Evolutionary conservation across 805 yeast species (phyloP).

Genomic region (Dipodascus geniculatus): DNA sequence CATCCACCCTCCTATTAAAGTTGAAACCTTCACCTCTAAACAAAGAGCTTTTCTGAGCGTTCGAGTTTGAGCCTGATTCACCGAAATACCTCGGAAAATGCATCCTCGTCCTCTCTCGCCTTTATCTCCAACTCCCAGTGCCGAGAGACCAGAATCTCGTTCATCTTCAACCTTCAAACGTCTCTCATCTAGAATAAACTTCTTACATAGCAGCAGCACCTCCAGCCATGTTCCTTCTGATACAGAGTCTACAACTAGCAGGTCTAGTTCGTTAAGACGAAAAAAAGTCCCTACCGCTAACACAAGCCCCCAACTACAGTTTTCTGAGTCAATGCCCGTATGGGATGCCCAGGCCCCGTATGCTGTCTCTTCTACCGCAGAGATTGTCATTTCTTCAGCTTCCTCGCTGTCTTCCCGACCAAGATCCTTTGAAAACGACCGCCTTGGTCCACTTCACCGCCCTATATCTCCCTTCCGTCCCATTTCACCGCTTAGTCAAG

Average conservation of each 20-base stretch:
- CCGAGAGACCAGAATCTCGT: neutral
- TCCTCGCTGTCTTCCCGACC: neutral
- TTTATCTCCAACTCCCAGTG: neutral
- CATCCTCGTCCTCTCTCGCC: neutral
- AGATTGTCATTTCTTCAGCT: neutral
- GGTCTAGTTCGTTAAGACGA: neutral
- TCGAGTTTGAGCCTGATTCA: neutral
- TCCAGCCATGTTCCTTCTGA: neutral
- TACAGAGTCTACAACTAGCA: neutral
- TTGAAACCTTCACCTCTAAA: neutral
- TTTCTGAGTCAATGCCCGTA: neutral
- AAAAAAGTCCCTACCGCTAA: neutral
- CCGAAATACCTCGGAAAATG: neutral
- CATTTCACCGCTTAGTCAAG: neutral
- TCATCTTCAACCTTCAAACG: constrained; percentile 15
- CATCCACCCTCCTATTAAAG: neutral
- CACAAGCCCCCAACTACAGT: neutral
- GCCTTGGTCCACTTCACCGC: neutral
- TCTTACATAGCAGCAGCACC: neutral
- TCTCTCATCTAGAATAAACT: constrained; percentile 2
- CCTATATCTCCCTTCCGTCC: neutral
- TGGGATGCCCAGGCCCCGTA: neutral
- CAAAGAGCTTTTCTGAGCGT: neutral
- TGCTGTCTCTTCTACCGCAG: neutral
- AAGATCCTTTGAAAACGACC: neutral